Conservation (phyloP, 2,329 filamentous ascomycete genomes). For the Parafenestella ontariensis region DNA sequence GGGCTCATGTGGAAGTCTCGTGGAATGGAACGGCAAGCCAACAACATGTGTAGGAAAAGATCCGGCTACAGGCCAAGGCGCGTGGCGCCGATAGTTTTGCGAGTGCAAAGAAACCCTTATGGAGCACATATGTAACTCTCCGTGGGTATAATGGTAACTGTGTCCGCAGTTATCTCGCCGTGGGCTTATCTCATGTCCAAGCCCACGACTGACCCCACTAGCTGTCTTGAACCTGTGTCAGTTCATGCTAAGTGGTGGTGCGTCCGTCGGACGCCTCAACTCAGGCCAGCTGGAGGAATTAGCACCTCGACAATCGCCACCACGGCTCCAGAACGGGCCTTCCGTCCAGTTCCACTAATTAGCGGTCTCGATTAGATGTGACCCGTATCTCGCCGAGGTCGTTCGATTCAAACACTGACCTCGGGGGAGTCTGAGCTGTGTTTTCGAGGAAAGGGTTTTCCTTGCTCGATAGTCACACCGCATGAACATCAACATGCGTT, state of each 20-base stretch:
- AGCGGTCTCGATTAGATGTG: constrained; percentile 40
- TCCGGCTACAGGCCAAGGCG: constrained; percentile 15
- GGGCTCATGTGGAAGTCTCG: not conserved
- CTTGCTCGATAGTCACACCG: constrained; percentile 31
- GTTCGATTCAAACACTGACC: constrained; percentile 12
- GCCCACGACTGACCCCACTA: constrained; percentile 1
- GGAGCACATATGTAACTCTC: constrained; percentile 4
- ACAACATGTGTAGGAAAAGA: constrained; percentile 9
- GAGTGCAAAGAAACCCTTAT: constrained; percentile 6
- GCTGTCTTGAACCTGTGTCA: not conserved
- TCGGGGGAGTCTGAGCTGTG: constrained; percentile 27
- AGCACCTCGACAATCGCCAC: constrained; percentile 26
- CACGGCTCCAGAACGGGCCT: constrained; percentile 43
- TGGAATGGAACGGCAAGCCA: not conserved
- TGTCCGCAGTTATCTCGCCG: constrained; percentile 8
- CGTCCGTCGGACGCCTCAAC: constrained; percentile 21
- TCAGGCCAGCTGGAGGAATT: constrained; percentile 19
- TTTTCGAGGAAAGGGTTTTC: constrained; percentile 23
- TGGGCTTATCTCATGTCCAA: constrained; percentile 10
- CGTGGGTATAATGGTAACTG: constrained; percentile 8
- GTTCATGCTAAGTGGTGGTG: constrained; percentile 24
- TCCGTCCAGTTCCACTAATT: constrained; percentile 39
- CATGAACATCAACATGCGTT: constrained; percentile 27
- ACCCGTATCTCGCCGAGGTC: constrained; percentile 25
- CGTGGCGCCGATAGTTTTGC: constrained; percentile 10